A percentile compares a stretch with the other conserved stretches of the same genome.
phyloP scores from a whole-genome alignment of 768 basidiomycete genomes.

The Mycena metata region DNA sequence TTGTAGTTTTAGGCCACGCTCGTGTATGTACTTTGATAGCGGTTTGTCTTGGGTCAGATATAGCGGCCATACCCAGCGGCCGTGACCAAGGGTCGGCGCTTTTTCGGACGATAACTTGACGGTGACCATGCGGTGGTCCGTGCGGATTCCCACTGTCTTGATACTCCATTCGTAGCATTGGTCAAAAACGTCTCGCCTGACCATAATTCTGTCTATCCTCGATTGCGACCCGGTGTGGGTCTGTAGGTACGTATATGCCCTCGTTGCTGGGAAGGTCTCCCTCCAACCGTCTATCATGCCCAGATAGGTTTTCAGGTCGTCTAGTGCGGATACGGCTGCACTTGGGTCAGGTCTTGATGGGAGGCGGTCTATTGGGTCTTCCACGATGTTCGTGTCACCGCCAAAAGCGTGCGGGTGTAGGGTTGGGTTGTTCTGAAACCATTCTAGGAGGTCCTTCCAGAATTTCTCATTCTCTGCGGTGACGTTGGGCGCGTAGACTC shows the following conservation, averaged over 20 bases:
- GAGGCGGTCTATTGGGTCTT: slow-evolving; percentile 53
- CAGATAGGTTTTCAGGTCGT: slow-evolving; percentile 39
- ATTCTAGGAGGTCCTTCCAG: slow-evolving; percentile 41
- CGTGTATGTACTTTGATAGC: neutral
- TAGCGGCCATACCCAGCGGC: slow-evolving; percentile 46
- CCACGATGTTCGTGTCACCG: slow-evolving; percentile 59
- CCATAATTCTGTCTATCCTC: slow-evolving; percentile 55
- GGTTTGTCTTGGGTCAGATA: slow-evolving; percentile 39
- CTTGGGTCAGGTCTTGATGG: slow-evolving; percentile 43
- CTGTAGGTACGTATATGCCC: slow-evolving; percentile 46
- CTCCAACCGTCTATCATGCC: slow-evolving; percentile 52
- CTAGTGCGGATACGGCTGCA: slow-evolving; percentile 35
- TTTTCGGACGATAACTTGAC: slow-evolving; percentile 36
- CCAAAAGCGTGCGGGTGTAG: slow-evolving; percentile 50
- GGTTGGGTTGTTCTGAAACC: slow-evolving; percentile 18
- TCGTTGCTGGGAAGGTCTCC: slow-evolving; percentile 35
- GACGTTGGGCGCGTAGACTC: slow-evolving; percentile 53
- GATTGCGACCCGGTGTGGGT: slow-evolving; percentile 39
- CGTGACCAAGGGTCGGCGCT: slow-evolving; percentile 45
- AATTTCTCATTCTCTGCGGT: slow-evolving; percentile 45
- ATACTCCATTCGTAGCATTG: slow-evolving; percentile 45
- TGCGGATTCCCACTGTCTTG: slow-evolving; percentile 34
- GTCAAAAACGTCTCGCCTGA: slow-evolving; percentile 31
- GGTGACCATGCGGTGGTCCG: slow-evolving; percentile 51
- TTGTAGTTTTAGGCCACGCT: slow-evolving; percentile 1